Evolutionary conservation across 495 filamentous ascomycete species (phyloP), one percentile per base, ranked within the genome.

Genomic region (Acidomyces sp.): DNA sequence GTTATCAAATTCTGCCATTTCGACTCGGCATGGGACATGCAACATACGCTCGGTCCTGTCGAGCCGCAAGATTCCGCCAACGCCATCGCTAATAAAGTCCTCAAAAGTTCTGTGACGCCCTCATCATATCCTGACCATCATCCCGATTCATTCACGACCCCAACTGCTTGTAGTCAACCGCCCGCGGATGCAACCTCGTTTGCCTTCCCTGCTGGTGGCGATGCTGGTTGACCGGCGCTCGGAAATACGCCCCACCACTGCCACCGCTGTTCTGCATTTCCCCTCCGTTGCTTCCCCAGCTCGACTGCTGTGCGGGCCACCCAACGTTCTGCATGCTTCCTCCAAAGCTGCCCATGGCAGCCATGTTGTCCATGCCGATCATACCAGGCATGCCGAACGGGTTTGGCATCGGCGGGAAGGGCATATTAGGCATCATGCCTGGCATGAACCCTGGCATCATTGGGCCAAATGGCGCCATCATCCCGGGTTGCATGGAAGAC

Each of bases 151-250:
- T 20, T 26, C 18, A 24, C 20, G 6, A 6, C 17, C 44, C 72
- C 58, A 87, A 64, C 61, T 90, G 82, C 30, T 78, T 69, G 48
- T 88, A 95, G 61, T 97, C 92, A 55, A 81, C 87, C 13, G 85
- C 85, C 32, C 90, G 69, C 39, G 80, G 75, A n/a, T n/a, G n/a
- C n/a, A n/a, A n/a, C 46, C 79, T 65, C 45, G 82, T 75, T 44
- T 84, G 76, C 39, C 80, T 66, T 41, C 82, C 79, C 60, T 85
- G 80, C 54, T 92, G 82, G n/a, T n/a, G n/a, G 41, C 90, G 77
- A 55, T 94, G 85, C 9, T 86, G 90, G 55, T 97, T 97, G 37
- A 96, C 82, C 1, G 90, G 90, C 55, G 93, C 87, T 16, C 90
- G 77, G 60, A 96, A 90, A 60, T 97, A 97, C 15, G 90, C 81